Base-by-base conservation (phyloP, 2,329 filamentous ascomycete species). In the Hypoxylon sp. region DNA sequence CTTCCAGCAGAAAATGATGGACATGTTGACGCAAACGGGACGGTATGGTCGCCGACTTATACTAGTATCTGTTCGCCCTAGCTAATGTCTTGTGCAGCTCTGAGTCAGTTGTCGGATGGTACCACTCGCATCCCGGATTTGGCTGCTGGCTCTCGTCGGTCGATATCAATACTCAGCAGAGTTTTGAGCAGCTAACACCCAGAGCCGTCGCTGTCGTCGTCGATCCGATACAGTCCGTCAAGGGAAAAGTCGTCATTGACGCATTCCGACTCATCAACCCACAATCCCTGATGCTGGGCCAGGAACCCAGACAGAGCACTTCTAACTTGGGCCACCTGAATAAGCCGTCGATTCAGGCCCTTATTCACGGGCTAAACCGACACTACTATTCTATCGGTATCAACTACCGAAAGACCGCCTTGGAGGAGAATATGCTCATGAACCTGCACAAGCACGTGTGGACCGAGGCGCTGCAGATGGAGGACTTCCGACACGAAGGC, bases 1-100 rank as follows among this genome's bases (percentile, higher is more conserved):
- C 32, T 99, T 99, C 80, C 95, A 99, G 83, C 97, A 93, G 75
- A 99, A 97, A 86, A 99, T 99, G 95, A 99, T 99, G 95, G 95
- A 99, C 78, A 98, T 99, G 95, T 84, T 99, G 77, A 87, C 92
- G 75, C 95, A 99, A 84, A 99, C 95, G 61, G 95, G 95, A 81
- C 87, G 95, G 93, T 96, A 83, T 73, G 87, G 11, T 44, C 1
- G 6, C 17, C 11, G 19, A 6, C 46, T 15, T 52, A 64, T 55
- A 67, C 50, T 28, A 64, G 1, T 15, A 4, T 5, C 11, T 5
- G n/a, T 28, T 8, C 26, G 13, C 3, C 48, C 7, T 44, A 20
- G 32, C 60, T 65, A 50, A 62, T 55, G 54, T n/a, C 2, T 39
- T 47, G 2, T 37, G 1, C 26, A 97, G 94, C 78, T 94, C 94